A percentile compares a stretch with the other conserved stretches of the same genome.
phyloP scores from a whole-genome alignment of 805 yeast species.

The Teunomyces panamensis region DNA sequence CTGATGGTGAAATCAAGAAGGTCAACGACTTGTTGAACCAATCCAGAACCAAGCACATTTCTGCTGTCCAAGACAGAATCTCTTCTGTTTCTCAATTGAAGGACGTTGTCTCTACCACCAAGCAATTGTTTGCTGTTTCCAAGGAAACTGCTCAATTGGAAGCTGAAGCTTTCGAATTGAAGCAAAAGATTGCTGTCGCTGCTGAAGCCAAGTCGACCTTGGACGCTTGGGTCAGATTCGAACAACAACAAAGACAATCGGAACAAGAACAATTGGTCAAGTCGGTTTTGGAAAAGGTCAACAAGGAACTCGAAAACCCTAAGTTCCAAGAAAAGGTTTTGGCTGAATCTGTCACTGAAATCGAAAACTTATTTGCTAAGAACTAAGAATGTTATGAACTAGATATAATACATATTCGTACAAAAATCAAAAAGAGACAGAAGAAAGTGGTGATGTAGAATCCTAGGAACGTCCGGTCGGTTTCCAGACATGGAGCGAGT shows the following conservation, averaged over 20 bases:
- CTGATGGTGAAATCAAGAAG: constrained; percentile 78
- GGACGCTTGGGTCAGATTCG: constrained; percentile 99
- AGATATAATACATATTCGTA: constrained; percentile 5
- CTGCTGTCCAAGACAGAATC: constrained; percentile 91
- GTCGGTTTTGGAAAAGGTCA: constrained; percentile 83
- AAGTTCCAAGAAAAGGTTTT: constrained; percentile 92
- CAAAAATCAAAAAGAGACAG: not conserved
- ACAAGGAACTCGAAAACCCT: constrained; percentile 77
- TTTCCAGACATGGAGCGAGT: constrained; percentile 83
- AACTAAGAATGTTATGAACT: constrained; percentile 18
- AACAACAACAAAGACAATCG: constrained; percentile 90
- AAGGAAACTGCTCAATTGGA: constrained; percentile 96
- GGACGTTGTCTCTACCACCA: constrained; percentile 89
- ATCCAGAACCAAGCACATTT: constrained; percentile 86
- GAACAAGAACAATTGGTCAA: constrained; percentile 92
- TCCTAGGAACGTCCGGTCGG: constrained; percentile 39
- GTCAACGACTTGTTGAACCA: constrained; percentile 79
- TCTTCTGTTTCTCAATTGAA: constrained; percentile 82
- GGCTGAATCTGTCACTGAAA: constrained; percentile 86
- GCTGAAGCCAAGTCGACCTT: constrained; percentile 89
- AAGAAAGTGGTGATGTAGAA: not conserved
- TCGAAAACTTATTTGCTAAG: constrained; percentile 77
- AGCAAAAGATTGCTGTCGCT: constrained; percentile 86
- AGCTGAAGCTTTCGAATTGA: constrained; percentile 88
- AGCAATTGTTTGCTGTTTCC: constrained; percentile 87